phyloP scores from a whole-genome alignment of 108 stramenopile genomes.

The Discostella pseudostelligera region DNA sequence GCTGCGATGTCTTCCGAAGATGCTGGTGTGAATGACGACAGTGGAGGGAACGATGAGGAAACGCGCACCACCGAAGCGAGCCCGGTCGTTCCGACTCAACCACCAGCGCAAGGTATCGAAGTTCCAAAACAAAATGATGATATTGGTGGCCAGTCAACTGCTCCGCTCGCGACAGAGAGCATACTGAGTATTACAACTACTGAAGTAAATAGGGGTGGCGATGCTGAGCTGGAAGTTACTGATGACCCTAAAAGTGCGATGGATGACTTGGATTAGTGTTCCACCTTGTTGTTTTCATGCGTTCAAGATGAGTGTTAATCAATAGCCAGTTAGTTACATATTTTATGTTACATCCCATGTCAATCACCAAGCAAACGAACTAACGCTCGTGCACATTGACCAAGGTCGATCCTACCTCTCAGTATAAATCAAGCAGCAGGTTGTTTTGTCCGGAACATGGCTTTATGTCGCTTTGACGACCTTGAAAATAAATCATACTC shows the following conservation, averaged over 20 bases:
- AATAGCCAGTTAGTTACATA: no score
- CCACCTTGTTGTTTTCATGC: not conserved
- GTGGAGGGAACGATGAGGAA: slow-evolving; percentile 20
- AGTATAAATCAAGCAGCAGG: no score
- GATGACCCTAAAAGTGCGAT: slow-evolving; percentile 30
- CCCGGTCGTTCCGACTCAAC: slow-evolving; percentile 4
- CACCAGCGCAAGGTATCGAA: not conserved
- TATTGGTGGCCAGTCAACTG: not conserved
- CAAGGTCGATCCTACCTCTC: no score
- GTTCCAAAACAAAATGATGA: slow-evolving; percentile 3
- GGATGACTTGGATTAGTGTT: slow-evolving; percentile 54
- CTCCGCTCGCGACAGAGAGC: slow-evolving; percentile 9
- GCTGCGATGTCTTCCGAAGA: slow-evolving; percentile 35
- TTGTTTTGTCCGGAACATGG: slow-evolving; percentile 13
- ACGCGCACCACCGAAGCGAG: slow-evolving; percentile 7
- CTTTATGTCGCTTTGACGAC: slow-evolving; percentile 27
- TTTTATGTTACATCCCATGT: no score
- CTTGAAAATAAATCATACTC: slow-evolving; percentile 79
- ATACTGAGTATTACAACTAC: slow-evolving; percentile 7
- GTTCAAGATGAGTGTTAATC: no score
- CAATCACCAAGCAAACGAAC: no score
- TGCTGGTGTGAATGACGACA: not conserved
- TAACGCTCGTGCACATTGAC: no score
- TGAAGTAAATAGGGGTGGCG: slow-evolving; percentile 12
- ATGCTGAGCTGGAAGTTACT: not conserved